Base-by-base conservation (phyloP, 2,329 filamentous ascomycete genomes). In the Bimuria novae-zelandiae region DNA sequence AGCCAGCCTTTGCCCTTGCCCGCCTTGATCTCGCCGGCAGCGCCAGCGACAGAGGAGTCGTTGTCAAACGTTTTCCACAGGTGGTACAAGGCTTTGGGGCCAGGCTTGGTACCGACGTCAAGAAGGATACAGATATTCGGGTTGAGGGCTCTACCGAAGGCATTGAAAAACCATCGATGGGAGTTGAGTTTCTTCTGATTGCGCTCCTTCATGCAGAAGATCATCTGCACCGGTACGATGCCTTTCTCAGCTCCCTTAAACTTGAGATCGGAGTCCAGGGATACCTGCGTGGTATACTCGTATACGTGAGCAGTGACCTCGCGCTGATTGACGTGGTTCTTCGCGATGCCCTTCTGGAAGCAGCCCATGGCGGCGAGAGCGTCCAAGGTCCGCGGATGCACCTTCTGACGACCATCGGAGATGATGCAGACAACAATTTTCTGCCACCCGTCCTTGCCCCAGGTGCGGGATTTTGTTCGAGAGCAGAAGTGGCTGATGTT, bases 191-290 rank as follows among this genome's bases (percentile, higher is more conserved):
- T 99, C 77, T 96, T 95, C 70, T 89, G 85, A 73, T 99, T 99
- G 79, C 94, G 92, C 74, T 99, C 94, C 77, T 99, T 99, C 57
- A 99, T 79, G 69, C 95, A 99, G 75, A 99, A 99, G 65, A 99
- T 93, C 80, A 99, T 91, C 77, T 99, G 94, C 70, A 92, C 96
- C 1, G 94, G 95, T 11, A 97, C 91, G 61, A 99, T 99, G 27
- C 95, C 94, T 79, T 99, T 99, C 76, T 99, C 95, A 1, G 94
- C 94, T 29, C 95, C 94, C 79, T 99, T 99, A 81, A 99, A 99
- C 75, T 97, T 97, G 59, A 99, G 84, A 63, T 97, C 93, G 0
- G 92, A 84, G 72, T 99, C 94, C 8, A 99, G 83, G 0, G 93
- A 97, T 10, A 99, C 94, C 68, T 99, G 95, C 0, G 94, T 97